Evolutionary conservation across 345 rosid species (phyloP).

Genomic region (Draba incana): DNA sequence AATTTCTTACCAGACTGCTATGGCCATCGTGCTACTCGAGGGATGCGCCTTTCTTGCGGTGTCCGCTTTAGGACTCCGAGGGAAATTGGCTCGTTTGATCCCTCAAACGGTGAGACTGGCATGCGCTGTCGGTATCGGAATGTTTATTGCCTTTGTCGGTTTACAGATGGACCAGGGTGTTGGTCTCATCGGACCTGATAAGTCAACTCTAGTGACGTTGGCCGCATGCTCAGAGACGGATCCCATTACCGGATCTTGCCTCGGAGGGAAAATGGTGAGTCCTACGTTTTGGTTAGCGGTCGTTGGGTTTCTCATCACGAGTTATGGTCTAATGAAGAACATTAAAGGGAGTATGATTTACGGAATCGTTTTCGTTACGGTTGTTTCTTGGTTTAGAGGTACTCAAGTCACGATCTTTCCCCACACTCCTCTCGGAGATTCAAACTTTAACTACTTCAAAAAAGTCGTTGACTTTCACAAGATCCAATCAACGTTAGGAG

Average conservation of each 20-base stretch:
- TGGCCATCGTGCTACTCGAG: slow-evolving; percentile 69
- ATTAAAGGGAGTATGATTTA: slow-evolving; percentile 85
- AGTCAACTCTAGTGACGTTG: slow-evolving; percentile 61
- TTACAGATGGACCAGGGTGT: slow-evolving; percentile 76
- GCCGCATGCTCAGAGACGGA: slow-evolving; percentile 59
- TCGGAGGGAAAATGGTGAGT: slow-evolving; percentile 65
- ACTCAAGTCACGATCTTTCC: slow-evolving; percentile 79
- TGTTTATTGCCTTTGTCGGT: slow-evolving; percentile 87
- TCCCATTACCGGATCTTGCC: slow-evolving; percentile 66
- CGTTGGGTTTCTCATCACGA: slow-evolving; percentile 64
- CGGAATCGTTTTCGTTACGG: slow-evolving; percentile 69
- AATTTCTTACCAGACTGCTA: slow-evolving; percentile 64
- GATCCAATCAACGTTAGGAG: slow-evolving; percentile 77
- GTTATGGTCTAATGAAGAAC: slow-evolving; percentile 70
- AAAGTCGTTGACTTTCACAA: slow-evolving; percentile 71
- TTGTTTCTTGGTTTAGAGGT: slow-evolving; percentile 80
- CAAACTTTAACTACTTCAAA: slow-evolving; percentile 64
- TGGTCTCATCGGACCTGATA: slow-evolving; percentile 84
- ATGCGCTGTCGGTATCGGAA: slow-evolving; percentile 74
- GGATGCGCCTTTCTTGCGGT: slow-evolving; percentile 66
- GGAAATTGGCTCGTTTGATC: slow-evolving; percentile 62
- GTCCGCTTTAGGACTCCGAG: slow-evolving; percentile 65
- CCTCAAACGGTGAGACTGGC: slow-evolving; percentile 69
- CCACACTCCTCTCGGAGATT: slow-evolving; percentile 54
- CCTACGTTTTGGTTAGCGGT: slow-evolving; percentile 83